These are phyloP conservation scores for Xerocomus nothofagi DNA, from an alignment of 1,284 basidiomycete species.

Conservation along the genomic window DNA sequence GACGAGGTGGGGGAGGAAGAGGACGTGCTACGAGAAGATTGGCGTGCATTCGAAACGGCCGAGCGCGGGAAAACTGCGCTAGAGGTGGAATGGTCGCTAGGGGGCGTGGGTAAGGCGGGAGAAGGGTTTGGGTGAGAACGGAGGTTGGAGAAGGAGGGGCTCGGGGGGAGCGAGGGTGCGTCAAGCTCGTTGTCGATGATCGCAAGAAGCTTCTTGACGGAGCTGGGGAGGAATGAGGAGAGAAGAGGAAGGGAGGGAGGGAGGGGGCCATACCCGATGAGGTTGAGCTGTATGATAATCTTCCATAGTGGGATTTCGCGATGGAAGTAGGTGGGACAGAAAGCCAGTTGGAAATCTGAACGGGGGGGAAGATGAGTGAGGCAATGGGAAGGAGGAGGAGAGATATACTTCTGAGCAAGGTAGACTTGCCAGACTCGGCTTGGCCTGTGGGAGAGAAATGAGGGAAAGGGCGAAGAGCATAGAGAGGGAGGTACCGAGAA, in stretches of 20 bases:
- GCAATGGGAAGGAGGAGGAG: neutral
- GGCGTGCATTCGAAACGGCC: neutral
- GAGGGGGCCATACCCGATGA: slow-evolving; percentile 57
- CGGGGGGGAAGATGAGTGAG: neutral
- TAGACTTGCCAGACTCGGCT: slow-evolving; percentile 70
- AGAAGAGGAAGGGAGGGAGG: neutral
- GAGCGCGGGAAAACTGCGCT: neutral
- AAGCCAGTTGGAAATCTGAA: slow-evolving; percentile 65
- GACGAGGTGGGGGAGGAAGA: neutral
- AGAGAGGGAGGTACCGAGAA: slow-evolving; percentile 49
- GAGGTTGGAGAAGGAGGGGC: slow-evolving; percentile 1
- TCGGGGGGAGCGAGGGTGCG: slow-evolving; percentile 15
- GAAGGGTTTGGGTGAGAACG: neutral
- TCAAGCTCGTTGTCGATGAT: slow-evolving; percentile 52
- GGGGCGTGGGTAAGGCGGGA: slow-evolving; percentile 3
- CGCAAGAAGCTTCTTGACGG: slow-evolving; percentile 54
- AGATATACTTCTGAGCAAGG: slow-evolving; percentile 59
- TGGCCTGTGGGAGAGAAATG: slow-evolving; percentile 44
- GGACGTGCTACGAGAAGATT: neutral
- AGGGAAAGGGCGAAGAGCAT: neutral
- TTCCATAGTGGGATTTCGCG: slow-evolving; percentile 59
- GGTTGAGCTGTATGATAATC: slow-evolving; percentile 64
- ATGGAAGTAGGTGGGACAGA: slow-evolving; percentile 60
- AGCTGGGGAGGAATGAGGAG: slow-evolving; percentile 34
- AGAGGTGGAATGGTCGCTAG: neutral